Evolutionary conservation across 495 filamentous ascomycete species (phyloP).

Genomic region (Darksidea phi): DNA sequence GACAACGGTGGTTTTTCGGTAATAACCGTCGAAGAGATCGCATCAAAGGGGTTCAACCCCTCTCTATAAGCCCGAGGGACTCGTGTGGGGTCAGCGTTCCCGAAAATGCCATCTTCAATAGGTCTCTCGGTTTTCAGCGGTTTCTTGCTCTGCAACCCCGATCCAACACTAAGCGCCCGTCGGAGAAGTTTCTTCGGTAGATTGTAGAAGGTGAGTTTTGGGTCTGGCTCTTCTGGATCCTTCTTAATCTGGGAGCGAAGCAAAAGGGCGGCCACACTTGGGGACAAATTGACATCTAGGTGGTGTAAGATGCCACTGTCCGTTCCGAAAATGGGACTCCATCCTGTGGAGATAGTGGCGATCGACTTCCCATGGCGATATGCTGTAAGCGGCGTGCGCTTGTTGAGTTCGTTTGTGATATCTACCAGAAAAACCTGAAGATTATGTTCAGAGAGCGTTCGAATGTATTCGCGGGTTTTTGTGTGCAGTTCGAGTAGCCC

Average conservation of each 20-base stretch:
- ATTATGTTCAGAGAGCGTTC: neutral
- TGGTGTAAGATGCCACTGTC: neutral
- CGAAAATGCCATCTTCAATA: neutral
- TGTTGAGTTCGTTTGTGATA: slow-evolving; percentile 2
- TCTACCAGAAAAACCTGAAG: neutral
- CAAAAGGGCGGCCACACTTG: neutral
- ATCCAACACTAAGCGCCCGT: neutral
- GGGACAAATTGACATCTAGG: neutral
- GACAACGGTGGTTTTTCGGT: too few species aligned
- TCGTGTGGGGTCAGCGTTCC: too few species aligned
- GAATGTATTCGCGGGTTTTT: neutral
- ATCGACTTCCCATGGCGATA: neutral
- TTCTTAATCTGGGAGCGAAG: neutral
- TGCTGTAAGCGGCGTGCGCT: neutral
- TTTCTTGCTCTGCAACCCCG: neutral
- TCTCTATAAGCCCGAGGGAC: too few species aligned
- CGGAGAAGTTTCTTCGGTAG: neutral
- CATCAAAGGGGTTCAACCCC: too few species aligned
- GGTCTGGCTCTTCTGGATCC: neutral
- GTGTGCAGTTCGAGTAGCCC: neutral
- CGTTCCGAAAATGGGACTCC: neutral
- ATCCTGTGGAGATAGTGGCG: neutral
- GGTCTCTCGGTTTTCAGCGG: neutral
- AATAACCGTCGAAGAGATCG: too few species aligned
- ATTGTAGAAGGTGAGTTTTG: neutral